A percentile compares a stretch with the other conserved stretches of the same genome.
These are phyloP conservation scores for Zizania palustris DNA, from an alignment of 202 grass and related monocot genomes.

Conservation along the genomic window DNA sequence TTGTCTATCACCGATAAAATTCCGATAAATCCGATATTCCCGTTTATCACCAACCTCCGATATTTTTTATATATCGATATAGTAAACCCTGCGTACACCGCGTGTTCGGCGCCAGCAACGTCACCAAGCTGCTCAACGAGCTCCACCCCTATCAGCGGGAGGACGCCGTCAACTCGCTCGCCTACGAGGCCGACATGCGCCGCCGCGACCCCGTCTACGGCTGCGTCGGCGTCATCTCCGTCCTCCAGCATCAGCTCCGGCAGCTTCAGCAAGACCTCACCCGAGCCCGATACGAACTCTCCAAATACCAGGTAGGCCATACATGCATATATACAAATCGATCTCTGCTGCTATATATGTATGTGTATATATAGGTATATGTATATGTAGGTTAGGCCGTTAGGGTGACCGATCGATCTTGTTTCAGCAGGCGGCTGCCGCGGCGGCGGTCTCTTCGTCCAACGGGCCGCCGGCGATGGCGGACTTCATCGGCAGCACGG, in stretches of 20 bases:
- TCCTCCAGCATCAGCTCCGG: conserved; percentile 92
- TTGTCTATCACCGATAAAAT: no score
- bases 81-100: no score
- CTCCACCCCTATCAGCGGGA: conserved; percentile 81
- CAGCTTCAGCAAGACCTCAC: conserved; percentile 73
- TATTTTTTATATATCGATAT: no score
- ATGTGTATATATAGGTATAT: background rate
- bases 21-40: no score
- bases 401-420: background rate
- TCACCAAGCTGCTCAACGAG: conserved; percentile 85
- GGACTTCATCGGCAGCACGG: conserved; percentile 50
- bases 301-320: conserved; percentile 50
- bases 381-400: no score
- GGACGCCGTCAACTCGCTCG: conserved; percentile 90
- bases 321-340: no score
- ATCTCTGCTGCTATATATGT: background rate
- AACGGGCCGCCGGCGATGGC: conserved; percentile 41
- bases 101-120: conserved; percentile 91
- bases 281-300: conserved; percentile 59
- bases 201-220: conserved; percentile 90
- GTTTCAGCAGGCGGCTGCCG: conserved; percentile 33
- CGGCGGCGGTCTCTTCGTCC: conserved; percentile 34
- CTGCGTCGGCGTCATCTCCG: conserved; percentile 91
- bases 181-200: conserved; percentile 93
- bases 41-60: no score